Evolutionary conservation across 2,329 filamentous ascomycete species (phyloP), one percentile per base, ranked within the genome.

Genomic region (Zymoseptoria pseudotritici): DNA sequence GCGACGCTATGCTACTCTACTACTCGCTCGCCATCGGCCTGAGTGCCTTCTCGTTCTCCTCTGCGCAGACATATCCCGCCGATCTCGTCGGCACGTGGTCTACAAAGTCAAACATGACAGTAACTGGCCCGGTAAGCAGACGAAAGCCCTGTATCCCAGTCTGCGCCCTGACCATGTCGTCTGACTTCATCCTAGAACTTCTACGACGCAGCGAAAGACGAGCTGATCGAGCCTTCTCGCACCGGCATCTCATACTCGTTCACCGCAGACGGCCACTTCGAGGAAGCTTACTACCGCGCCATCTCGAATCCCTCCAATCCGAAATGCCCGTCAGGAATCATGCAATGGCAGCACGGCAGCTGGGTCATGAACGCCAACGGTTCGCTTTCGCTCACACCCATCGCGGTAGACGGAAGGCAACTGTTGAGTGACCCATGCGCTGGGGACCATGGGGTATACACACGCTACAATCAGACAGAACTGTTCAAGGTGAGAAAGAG

Each of bases 231-330:
- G 73, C 87, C 87, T 17, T 77, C 75, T 7, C 78, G 84, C 63
- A 83, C 87, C 0, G 87, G 87, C 22, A 87, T 89, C 64, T 89
- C 87, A 17, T 90, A 89, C 75, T 90, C 87, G 10, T 90, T 90
- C 73, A 86, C 85, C 3, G 77, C 74, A 50, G 83, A 89, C 70
- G 87, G 87, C 21, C 79, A 80, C 72, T 90, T 81, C 69, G 87
- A 90, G 74, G 81, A 85, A 68, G 86, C 87, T 13, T 85, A 86
- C 72, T 90, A 89, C 72, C 80, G 86, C 63, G 86, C 86, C 9
- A 74, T 89, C 68, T 75, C 87, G 54, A 89, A 90, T 70, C 87
- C 69, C 54, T 50, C 50, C 19, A 76, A 80, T 13, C 87, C 87
- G 26, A 73, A 77, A 61, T 90, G 87, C 67, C 83, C 86, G 1